Evolutionary conservation across 495 filamentous ascomycete species (phyloP).

Genomic region (Xylaria grammica): DNA sequence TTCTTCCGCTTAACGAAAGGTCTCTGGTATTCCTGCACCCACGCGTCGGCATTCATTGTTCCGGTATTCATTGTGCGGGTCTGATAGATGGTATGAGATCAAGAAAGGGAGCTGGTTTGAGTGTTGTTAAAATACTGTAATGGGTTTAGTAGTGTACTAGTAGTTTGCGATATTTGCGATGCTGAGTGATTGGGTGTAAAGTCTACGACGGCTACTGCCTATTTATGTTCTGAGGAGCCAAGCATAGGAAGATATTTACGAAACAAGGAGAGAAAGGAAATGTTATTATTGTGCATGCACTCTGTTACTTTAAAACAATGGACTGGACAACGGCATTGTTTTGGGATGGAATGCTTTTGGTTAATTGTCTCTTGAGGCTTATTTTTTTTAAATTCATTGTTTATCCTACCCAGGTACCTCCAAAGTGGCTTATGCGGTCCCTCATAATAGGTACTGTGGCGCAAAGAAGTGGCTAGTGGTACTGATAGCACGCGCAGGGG

Average conservation of each 20-base stretch:
- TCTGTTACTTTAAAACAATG: not conserved
- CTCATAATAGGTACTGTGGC: too few relatives aligned
- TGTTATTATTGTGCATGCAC: not conserved
- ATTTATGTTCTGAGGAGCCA: not conserved
- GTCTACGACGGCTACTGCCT: not conserved
- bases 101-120: not conserved
- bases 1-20: slow-evolving; percentile 1
- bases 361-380: not conserved
- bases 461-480: too few relatives aligned
- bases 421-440: too few relatives aligned
- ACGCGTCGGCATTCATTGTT: not conserved
- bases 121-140: not conserved
- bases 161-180: not conserved
- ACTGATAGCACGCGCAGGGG: too few relatives aligned
- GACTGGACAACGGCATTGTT: not conserved
- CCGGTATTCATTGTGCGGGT: slow-evolving; percentile 7
- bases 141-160: not conserved
- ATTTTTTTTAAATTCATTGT: too few relatives aligned
- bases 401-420: too few relatives aligned
- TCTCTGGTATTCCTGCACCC: not conserved
- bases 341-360: not conserved
- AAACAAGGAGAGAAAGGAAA: not conserved
- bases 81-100: slow-evolving; percentile 26
- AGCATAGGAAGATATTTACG: not conserved
- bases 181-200: not conserved